Evolutionary conservation across 345 rosid species (phyloP), one percentile per base, ranked within the genome.

Genomic region (Aquilaria sinensis): DNA sequence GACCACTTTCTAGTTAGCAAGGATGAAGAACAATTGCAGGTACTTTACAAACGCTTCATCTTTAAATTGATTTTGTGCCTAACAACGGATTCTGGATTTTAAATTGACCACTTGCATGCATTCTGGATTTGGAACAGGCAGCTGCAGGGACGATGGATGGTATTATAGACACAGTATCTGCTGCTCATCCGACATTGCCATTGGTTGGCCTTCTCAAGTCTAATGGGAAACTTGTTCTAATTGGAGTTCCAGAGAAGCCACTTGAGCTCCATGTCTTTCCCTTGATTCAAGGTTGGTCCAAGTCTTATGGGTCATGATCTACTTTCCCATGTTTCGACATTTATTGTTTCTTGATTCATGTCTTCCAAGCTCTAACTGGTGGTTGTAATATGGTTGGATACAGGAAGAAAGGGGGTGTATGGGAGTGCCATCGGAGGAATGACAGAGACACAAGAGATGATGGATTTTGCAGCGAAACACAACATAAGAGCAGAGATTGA

Each of bases 371-470:
- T 4, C 7, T 37, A 37, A 37, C 43, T 37, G 5, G 43, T 37
- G 5, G 43, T 0, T 37, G 43, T 37, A 57, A n/a, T 31, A 34
- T 57, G 8, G 43, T 2, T 47, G 58, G 43, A 37, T 37, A 37
- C 53, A 85, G 85, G 79, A 65, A 64, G 81, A 74, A 85, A 83
- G 58, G 66, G 57, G 31, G 68, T 80, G 2, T 76, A 47, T 8
- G 91, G 86, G 1, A 80, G 81, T 41, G 31, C 51, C 51, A 46
- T 73, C 14, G 91, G 88, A 54, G 86, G 88, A 31, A 66, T 83
- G 68, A 71, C 78, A 30, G 90, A 85, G 70, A 82, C 82, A 12
- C 85, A 80, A 60, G 87, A 82, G 63, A 82, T 77, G 88, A 3
- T 82, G 0, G 71, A 85, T 56, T 63, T 85, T 51, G 84, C 86